phyloP scores from a whole-genome alignment of 208 protist genomes.

The Vickermania spadyakhi region DNA sequence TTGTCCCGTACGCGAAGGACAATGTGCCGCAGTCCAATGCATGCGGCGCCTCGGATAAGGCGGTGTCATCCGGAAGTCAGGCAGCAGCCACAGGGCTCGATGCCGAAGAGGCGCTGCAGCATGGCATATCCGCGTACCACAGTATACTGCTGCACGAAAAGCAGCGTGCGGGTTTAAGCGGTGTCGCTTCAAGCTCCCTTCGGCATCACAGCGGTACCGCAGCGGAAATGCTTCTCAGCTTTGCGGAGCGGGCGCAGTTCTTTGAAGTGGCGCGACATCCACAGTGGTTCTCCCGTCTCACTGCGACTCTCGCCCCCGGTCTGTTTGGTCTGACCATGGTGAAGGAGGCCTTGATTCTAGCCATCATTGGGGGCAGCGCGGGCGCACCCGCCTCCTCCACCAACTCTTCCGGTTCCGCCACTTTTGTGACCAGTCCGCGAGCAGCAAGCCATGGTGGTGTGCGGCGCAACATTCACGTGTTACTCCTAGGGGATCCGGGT shows the following conservation, averaged over 20 bases:
- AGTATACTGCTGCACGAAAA: neutral
- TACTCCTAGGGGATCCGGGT: conserved; percentile 96
- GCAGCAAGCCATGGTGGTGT: conserved; percentile 16
- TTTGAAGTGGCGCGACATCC: conserved; percentile 87
- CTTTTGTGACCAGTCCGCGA: conserved; percentile 28
- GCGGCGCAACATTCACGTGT: conserved; percentile 80
- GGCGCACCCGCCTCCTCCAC: neutral
- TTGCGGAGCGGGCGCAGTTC: conserved; percentile 57
- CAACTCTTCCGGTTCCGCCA: conserved; percentile 6
- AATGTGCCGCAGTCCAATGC: neutral
- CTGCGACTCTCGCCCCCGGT: conserved; percentile 93
- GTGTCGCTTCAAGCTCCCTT: neutral
- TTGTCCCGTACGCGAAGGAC: conserved; percentile 6
- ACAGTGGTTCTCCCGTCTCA: conserved; percentile 79
- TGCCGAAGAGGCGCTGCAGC: no score
- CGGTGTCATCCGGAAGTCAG: neutral
- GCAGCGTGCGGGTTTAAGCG: neutral
- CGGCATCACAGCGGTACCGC: neutral
- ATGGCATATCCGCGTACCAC: neutral
- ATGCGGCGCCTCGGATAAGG: neutral
- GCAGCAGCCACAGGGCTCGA: no score
- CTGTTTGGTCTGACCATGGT: conserved; percentile 97
- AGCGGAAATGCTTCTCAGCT: conserved; percentile 18
- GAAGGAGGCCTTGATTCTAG: conserved; percentile 94
- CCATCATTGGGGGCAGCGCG: conserved; percentile 94